Base-by-base conservation (phyloP, 2,329 filamentous ascomycete species). In the Xylariaceae sp. region DNA sequence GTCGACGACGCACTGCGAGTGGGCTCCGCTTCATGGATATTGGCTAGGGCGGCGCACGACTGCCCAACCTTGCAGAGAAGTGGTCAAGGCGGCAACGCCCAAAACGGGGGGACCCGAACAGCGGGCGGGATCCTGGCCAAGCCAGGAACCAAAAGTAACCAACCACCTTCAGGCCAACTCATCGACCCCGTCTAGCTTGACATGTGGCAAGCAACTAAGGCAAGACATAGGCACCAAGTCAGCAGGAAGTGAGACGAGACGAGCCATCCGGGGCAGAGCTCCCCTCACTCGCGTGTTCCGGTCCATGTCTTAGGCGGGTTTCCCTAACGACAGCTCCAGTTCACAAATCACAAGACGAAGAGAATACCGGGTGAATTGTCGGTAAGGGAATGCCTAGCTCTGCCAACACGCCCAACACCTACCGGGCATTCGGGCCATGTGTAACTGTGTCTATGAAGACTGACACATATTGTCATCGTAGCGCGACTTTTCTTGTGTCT, bases 171-270 rank as follows among this genome's bases (percentile, higher is more conserved):
- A 34, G 54, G 54, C 60, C 59, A 66, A 59, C 65, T 62, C 65
- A 67, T 67, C 60, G 60, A 53, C 45, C 58, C 42, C 54, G 59
- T 63, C 61, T 51, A 45, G 55, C 59, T 57, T 64, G 64, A 67
- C 65, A 67, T 67, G 65, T 67, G 65, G 65, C 65, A 67, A 57
- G 56, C 58, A 58, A 59, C 54, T 31, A 50, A 39, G 44, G 47
- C 44, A 31, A 46, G 42, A 44, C 50, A 42, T 58, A 58, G 56
- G 57, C 54, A 41, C 50, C 50, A 50, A 39, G 22, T 28, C 51
- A 56, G 58, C 53, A 55, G 57, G 50, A 47, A 45, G 46, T 49
- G 43, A 46, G 48, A 48, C 55, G 33, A 31, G 38, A 45, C 47
- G 34, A 45, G 34, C 40, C 14, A 48, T 44, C 46, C 56, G 31